A percentile compares a stretch with the other conserved stretches of the same genome.
phyloP scores from a whole-genome alignment of 177 flowering plant genomes.

The Vitis hybrid region DNA sequence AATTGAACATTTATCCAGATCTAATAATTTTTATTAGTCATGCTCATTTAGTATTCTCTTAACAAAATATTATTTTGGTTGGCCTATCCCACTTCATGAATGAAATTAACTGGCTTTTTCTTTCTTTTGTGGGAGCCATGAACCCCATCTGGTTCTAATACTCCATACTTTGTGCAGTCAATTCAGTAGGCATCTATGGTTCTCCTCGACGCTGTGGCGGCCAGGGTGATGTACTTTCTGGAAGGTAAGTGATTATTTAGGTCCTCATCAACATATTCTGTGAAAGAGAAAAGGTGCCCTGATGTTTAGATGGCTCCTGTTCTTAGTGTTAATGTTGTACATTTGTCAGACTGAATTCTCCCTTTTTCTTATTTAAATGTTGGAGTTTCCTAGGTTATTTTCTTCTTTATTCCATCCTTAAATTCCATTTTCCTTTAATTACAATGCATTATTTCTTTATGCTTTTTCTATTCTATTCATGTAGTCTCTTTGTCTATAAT shows the following conservation, averaged over 20 bases:
- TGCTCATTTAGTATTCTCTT: background rate
- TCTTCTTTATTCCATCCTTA: too few species aligned
- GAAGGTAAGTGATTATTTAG: constrained; percentile 51
- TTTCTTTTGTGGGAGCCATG: background rate
- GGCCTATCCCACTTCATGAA: too few species aligned
- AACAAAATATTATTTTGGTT: background rate
- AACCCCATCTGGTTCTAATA: background rate
- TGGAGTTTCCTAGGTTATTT: too few species aligned
- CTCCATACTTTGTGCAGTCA: constrained; percentile 43
- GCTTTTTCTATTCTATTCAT: too few species aligned
- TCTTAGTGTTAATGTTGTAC: too few species aligned
- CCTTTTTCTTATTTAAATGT: too few species aligned
- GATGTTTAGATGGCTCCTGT: too few species aligned
- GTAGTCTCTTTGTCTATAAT: too few species aligned
- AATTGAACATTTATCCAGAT: background rate
- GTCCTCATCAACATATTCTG: background rate
- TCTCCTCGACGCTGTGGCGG: constrained; percentile 99
- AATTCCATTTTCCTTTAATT: too few species aligned
- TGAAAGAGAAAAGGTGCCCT: too few species aligned
- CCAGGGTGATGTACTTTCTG: constrained; percentile 99
- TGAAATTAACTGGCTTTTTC: background rate
- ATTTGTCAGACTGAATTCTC: too few species aligned
- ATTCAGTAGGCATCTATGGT: constrained; percentile 77
- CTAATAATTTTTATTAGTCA: background rate
- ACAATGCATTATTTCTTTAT: too few species aligned